phyloP scores from a whole-genome alignment of 495 filamentous ascomycete species.

The Aspergillus steynii region DNA sequence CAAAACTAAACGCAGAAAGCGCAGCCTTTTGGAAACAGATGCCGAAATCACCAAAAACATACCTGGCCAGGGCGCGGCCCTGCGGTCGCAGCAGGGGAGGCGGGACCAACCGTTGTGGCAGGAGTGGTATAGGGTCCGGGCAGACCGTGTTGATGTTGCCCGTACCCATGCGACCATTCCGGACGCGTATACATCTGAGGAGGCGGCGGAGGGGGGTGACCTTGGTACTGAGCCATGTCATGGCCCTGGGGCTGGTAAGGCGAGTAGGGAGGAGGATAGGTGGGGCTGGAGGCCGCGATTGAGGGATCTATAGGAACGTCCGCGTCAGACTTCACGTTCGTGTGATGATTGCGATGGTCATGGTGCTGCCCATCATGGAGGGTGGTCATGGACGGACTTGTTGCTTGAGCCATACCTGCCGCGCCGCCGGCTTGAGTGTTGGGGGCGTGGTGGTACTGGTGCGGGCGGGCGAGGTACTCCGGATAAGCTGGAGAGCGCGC shows the following conservation, averaged over 20 bases:
- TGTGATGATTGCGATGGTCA: constrained; percentile 55
- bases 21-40: constrained; percentile 33
- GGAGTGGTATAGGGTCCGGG: constrained; percentile 63
- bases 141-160: constrained; percentile 61
- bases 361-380: constrained; percentile 72
- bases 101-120: constrained; percentile 58
- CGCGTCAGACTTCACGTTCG: constrained; percentile 86
- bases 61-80: constrained; percentile 71
- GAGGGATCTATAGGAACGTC: constrained; percentile 99
- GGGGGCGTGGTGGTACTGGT: constrained; percentile 66
- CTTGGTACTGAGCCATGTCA: constrained; percentile 74
- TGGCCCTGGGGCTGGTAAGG: constrained; percentile 79
- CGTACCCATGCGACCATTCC: constrained; percentile 80
- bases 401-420: constrained; percentile 95
- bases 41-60: constrained; percentile 54
- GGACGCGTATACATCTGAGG: constrained; percentile 76
- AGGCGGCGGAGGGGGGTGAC: constrained; percentile 54
- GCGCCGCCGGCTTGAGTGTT: constrained; percentile 72
- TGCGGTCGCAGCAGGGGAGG: constrained; percentile 59
- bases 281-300: constrained; percentile 88
- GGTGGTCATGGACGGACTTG: constrained; percentile 91
- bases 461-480: constrained; percentile 67
- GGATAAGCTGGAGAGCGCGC: constrained; percentile 78
- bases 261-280: constrained; percentile 82
- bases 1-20: constrained; percentile 30